Conservation (phyloP, 2,329 filamentous ascomycete species). For the Aspergillus aculeatus region DNA sequence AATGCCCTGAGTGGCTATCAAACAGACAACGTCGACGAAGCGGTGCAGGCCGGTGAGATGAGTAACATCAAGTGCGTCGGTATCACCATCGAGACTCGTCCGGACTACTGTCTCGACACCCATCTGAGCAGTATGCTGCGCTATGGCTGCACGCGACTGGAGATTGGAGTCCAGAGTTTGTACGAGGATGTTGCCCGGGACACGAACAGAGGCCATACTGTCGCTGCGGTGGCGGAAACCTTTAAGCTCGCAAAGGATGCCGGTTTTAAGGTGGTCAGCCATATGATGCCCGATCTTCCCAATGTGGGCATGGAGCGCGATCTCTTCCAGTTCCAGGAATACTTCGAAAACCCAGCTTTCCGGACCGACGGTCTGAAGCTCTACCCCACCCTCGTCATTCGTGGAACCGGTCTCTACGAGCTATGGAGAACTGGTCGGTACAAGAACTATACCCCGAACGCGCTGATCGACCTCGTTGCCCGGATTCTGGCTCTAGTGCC, state of each 20-base stretch:
- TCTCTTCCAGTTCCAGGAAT: constrained; percentile 93
- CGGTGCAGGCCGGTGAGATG: constrained; percentile 91
- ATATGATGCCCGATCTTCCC: constrained; percentile 99
- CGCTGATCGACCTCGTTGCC: constrained; percentile 89
- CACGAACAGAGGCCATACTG: constrained; percentile 94
- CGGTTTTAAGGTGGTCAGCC: constrained; percentile 96
- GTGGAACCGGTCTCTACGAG: constrained; percentile 94
- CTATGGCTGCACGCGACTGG: constrained; percentile 94
- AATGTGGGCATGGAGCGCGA: constrained; percentile 99
- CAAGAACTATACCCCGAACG: constrained; percentile 98
- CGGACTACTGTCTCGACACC: constrained; percentile 95
- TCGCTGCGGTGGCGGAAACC: constrained; percentile 90
- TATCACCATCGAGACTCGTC: constrained; percentile 96
- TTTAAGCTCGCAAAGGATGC: constrained; percentile 98
- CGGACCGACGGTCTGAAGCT: constrained; percentile 97
- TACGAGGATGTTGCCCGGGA: constrained; percentile 99
- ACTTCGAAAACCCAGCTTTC: constrained; percentile 95
- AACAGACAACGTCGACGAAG: constrained; percentile 90
- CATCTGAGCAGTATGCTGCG: constrained; percentile 93
- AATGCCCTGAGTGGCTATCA: constrained; percentile 97
- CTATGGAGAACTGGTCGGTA: constrained; percentile 95
- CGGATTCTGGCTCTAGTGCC: constrained; percentile 93
- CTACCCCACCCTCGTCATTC: constrained; percentile 94
- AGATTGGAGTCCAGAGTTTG: constrained; percentile 92
- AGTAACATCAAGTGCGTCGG: constrained; percentile 97